Base-by-base conservation (phyloP, 345 rosid genomes). In the Euphorbia pulcherrima region DNA sequence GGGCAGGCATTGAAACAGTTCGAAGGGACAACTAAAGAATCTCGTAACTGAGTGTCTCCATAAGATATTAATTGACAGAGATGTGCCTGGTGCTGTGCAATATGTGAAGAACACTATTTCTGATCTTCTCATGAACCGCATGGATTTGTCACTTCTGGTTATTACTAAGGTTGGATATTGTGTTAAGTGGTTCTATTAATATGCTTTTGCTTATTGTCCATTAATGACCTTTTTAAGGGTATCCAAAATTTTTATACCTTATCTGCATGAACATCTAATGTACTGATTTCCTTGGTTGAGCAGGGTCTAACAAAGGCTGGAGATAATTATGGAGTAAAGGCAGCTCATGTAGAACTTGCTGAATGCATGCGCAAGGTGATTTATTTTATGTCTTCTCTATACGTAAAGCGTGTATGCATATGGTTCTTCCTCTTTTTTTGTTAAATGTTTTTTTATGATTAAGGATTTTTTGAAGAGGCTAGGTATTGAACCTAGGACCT, bases 351-450 rank as follows among this genome's bases (percentile, higher is more conserved):
- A 68, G 90, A 91, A 79, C 95, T 93, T 72, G 98, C 97, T 66
- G 97, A 93, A 73, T 92, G 98, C 68, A 93, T 93, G 96, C 96
- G 96, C 73, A 93, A 89, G 97, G 97, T 93, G 69, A 50, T 37
- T 40, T 39, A 35, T 58, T 64, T 35, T 2, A 24, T n/a, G 17
- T 8, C 52, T 58, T 2, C 0, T 23, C 1, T 53, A 53, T 56
- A 26, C 37, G 37, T 33, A 33, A 33, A 3, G 2, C 18, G 5
- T 56, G 2, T 33, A 4, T 51, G 9, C 10, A 35, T 48, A 40
- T 57, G 26, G 27, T 24, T 40, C 21, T 37, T 17, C 20, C 17
- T 6, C 37, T 66, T 52, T 66, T 52, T 55, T 55, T 8, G n/a
- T 33, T 33, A 33, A 33, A 33, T 33, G 37, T 7, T 33, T n/a